phyloP scores from a whole-genome alignment of 768 basidiomycete genomes.

The Crepidotus variabilis region DNA sequence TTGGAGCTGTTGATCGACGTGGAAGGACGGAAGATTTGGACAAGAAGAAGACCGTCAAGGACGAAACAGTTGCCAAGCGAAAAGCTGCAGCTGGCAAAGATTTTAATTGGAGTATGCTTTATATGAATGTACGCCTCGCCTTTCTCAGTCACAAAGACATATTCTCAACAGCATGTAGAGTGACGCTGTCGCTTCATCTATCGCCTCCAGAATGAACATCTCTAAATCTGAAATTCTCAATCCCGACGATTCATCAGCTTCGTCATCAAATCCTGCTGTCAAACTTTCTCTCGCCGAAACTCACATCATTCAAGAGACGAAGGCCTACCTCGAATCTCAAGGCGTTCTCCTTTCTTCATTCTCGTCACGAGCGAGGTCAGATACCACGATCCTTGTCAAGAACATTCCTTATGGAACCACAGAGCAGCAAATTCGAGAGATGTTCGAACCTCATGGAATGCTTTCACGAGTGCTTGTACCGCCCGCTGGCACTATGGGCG shows the following conservation, averaged over 20 bases:
- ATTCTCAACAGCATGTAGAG: constrained; percentile 44
- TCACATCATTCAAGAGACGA: constrained; percentile 93
- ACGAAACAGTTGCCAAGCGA: constrained; percentile 57
- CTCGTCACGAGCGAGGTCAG: constrained; percentile 52
- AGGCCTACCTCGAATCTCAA: constrained; percentile 78
- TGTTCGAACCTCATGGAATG: constrained; percentile 76
- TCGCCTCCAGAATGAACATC: constrained; percentile 86
- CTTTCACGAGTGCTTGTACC: constrained; percentile 76
- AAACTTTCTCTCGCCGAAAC: constrained; percentile 97
- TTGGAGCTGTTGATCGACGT: constrained; percentile 76
- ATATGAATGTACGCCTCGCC: constrained; percentile 85
- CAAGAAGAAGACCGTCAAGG: constrained; percentile 50
- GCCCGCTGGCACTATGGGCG: constrained; percentile 89
- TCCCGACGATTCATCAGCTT: constrained; percentile 42
- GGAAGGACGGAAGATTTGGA: constrained; percentile 40
- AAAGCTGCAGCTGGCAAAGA: constrained; percentile 70
- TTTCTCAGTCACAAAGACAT: constrained; percentile 3
- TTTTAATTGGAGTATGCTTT: constrained; percentile 92
- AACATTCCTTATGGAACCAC: constrained; percentile 94
- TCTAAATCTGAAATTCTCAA: constrained; percentile 86
- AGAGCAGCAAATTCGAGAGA: constrained; percentile 63
- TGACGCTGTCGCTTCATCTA: constrained; percentile 88
- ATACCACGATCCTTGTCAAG: constrained; percentile 87
- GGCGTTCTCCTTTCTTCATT: constrained; percentile 65
- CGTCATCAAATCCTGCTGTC: constrained; percentile 75